Conservation (phyloP, 108 stramenopile species). For the Conticribra weissflogii region DNA sequence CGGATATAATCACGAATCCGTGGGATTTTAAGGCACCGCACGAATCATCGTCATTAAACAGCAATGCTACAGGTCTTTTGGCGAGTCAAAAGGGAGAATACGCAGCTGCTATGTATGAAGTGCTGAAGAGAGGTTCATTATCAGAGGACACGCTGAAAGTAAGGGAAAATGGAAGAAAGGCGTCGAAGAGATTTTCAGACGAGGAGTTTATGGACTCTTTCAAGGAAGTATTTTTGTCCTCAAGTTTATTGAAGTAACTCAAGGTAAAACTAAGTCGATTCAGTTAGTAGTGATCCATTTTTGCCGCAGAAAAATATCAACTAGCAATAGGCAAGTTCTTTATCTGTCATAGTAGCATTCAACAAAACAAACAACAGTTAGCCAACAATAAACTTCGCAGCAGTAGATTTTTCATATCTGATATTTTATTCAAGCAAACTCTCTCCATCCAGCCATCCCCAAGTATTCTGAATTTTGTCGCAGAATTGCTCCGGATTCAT, state of each 20-base stretch:
- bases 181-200: slow-evolving; percentile 77
- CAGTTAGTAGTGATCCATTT: not conserved
- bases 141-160: slow-evolving; percentile 35
- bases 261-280: not conserved
- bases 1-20: slow-evolving; percentile 67
- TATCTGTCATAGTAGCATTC: too few relatives aligned
- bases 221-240: slow-evolving; percentile 45
- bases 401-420: too few relatives aligned
- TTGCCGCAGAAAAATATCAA: too few relatives aligned
- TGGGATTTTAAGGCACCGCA: slow-evolving; percentile 29
- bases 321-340: too few relatives aligned
- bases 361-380: too few relatives aligned
- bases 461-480: slow-evolving; percentile 11
- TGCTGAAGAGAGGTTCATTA: slow-evolving; percentile 44
- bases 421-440: slow-evolving; percentile 1
- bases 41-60: not conserved
- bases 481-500: slow-evolving; percentile 17
- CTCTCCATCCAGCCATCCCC: slow-evolving; percentile 27
- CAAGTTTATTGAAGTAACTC: slow-evolving; percentile 24
- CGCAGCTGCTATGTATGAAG: slow-evolving; percentile 69
- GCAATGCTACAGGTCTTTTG: slow-evolving; percentile 67
- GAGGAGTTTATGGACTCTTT: slow-evolving; percentile 57
- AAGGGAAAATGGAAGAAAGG: slow-evolving; percentile 52
- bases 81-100: slow-evolving; percentile 77
- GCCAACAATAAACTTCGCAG: too few relatives aligned